phyloP scores from a whole-genome alignment of 768 basidiomycete genomes.

The Termitomyces sp. region DNA sequence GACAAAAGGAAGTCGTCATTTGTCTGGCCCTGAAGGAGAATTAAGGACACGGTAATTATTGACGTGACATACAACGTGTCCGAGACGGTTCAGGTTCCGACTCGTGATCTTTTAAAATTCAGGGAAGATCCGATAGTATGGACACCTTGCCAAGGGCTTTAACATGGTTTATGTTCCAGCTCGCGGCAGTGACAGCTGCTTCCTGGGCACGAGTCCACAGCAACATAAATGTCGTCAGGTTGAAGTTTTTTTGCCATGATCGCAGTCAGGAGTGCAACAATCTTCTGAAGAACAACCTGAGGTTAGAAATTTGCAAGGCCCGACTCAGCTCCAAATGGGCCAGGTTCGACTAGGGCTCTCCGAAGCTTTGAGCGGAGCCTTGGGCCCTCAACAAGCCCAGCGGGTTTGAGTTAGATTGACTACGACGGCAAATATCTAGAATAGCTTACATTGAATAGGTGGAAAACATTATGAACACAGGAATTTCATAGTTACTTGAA shows the following conservation, averaged over 20 bases:
- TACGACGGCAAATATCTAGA: too few species aligned
- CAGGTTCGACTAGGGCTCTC: too few species aligned
- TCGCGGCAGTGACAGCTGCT: conserved; percentile 19
- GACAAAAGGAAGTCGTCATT: too few species aligned
- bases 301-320: too few species aligned
- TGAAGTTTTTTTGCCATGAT: background rate
- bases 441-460: too few species aligned
- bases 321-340: too few species aligned
- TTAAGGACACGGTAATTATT: background rate
- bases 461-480: too few species aligned
- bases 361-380: too few species aligned
- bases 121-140: conserved; percentile 21
- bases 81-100: conserved; percentile 30
- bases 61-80: conserved; percentile 24
- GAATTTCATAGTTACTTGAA: too few species aligned
- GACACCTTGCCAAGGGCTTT: conserved; percentile 20
- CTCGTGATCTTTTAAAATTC: conserved; percentile 30
- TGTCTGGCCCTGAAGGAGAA: too few species aligned
- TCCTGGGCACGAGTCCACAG: conserved; percentile 23
- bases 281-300: background rate
- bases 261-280: background rate
- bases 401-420: too few species aligned
- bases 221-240: conserved; percentile 9
- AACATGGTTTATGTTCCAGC: conserved; percentile 26
- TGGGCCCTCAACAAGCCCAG: too few species aligned